Evolutionary conservation across 1,284 basidiomycete genomes (phyloP).

Genomic region (Ganoderma multipileum): DNA sequence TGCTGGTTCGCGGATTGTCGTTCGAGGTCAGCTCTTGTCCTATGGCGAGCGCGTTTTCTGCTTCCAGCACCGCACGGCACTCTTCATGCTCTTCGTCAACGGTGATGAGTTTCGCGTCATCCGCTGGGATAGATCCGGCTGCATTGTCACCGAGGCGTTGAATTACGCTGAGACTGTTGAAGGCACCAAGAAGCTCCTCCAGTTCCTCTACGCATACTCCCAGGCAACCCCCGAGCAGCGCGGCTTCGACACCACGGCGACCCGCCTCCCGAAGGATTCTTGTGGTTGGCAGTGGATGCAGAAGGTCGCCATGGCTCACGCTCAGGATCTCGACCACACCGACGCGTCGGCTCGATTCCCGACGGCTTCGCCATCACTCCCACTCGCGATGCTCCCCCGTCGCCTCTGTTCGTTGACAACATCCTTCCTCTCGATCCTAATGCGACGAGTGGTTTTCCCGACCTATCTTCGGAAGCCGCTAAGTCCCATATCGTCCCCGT

Average conservation of each 20-base stretch:
- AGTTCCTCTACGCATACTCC: conserved; percentile 2
- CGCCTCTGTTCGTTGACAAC: too few species aligned
- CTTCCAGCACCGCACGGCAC: conserved; percentile 18
- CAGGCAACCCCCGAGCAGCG: too few species aligned
- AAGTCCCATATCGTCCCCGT: background rate
- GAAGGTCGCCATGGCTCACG: too few species aligned
- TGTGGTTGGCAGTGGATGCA: conserved; percentile 3
- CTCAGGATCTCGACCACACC: too few species aligned
- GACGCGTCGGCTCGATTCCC: too few species aligned
- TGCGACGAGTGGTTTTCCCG: too few species aligned
- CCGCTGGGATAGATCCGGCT: conserved; percentile 23
- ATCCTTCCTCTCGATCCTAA: too few species aligned
- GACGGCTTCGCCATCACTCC: too few species aligned
- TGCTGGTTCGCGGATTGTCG: too few species aligned
- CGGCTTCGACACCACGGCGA: conserved; percentile 11
- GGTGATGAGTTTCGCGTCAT: conserved; percentile 10
- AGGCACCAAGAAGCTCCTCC: conserved; percentile 2
- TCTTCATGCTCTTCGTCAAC: conserved; percentile 18
- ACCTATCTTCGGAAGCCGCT: too few species aligned
- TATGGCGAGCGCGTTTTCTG: background rate
- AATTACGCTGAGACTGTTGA: conserved; percentile 7
- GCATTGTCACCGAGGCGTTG: conserved; percentile 3
- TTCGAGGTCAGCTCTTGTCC: background rate
- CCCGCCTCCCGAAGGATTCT: background rate
- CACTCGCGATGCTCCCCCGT: too few species aligned